Evolutionary conservation across 164 flowering plant genomes (phyloP), one percentile per base, ranked within the genome.

Genomic region (Vitis labrusca): DNA sequence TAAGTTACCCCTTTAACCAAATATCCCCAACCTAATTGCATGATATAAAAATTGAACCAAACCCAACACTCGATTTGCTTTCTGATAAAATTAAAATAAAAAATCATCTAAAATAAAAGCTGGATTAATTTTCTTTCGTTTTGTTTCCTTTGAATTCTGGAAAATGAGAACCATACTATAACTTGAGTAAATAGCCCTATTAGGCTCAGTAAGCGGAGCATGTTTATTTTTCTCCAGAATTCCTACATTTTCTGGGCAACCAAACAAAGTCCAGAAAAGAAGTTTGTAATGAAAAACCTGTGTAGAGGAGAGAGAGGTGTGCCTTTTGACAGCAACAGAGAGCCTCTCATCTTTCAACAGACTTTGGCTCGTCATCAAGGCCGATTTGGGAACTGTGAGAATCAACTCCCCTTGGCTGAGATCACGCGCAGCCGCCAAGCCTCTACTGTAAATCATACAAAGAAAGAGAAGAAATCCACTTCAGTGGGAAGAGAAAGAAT

Each of bases 331-430:
- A 47, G 79, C 77, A 69, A 49, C 5, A 29, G 82, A 72, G 47
- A 91, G 84, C 4, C 59, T 80, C 5, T 74, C 63, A 78, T 89
- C 94, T 13, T 65, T 70, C 55, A 65, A 49, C 2, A 88, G 64
- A 72, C 73, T 74, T 32, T 82, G 80, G 1, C 74, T 80, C 0
- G 92, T 91, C 66, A 93, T 59, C 69, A 93, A 68, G 10, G 86
- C 90, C 5, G 83, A 75, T 77, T 81, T 86, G 1, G 98, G 98
- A 10, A 88, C 98, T 74, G 72, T 85, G 23, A 93, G 89, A 69
- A 93, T 64, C 69, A 89, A 62, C 70, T 93, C 91, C 8, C 92
- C 93, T 76, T 74, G 84, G 9, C 66, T 74, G 48, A 90, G 76
- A 48, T 85, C 85, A 57, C 92, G 88, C 9, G 68, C 84, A 48